A percentile compares a stretch with the other conserved stretches of the same genome.
Evolutionary conservation across 2,329 filamentous ascomycete species (phyloP).

Genomic region (Capronia americana): DNA sequence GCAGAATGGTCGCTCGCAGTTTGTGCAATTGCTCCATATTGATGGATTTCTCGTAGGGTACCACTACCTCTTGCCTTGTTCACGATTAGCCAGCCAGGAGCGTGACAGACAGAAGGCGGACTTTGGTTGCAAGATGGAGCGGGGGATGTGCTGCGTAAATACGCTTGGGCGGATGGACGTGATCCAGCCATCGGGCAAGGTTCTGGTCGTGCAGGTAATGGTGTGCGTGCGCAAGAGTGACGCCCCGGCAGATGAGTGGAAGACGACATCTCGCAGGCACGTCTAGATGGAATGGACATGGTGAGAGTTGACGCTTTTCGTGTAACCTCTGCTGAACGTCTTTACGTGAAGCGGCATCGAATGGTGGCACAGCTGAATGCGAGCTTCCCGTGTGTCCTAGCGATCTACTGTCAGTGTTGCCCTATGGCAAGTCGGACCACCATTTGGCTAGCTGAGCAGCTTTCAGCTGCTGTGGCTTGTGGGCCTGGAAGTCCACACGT

Average conservation of each 20-base stretch:
- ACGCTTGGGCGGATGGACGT: neutral
- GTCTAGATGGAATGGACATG: neutral
- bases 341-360: slow-evolving; percentile 3
- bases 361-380: slow-evolving; percentile 9
- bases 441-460: slow-evolving; percentile 1
- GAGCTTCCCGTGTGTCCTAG: neutral
- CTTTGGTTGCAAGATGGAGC: neutral
- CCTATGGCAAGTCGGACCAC: slow-evolving; percentile 4
- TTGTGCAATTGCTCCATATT: slow-evolving; percentile 17
- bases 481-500: neutral
- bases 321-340: neutral
- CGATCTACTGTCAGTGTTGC: slow-evolving; percentile 6
- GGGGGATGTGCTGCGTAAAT: slow-evolving; percentile 15
- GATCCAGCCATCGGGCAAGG: neutral
- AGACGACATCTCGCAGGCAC: slow-evolving; percentile 4
- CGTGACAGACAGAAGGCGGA: neutral
- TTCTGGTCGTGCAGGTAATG: neutral
- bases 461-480: slow-evolving; percentile 14
- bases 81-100: neutral
- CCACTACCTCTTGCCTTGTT: neutral
- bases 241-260: slow-evolving; percentile 7
- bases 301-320: neutral
- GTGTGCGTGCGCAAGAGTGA: neutral
- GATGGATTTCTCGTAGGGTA: neutral
- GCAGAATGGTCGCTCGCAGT: slow-evolving; percentile 10